phyloP scores from a whole-genome alignment of 306 rosid genomes.

The Castanopsis chinensis region DNA sequence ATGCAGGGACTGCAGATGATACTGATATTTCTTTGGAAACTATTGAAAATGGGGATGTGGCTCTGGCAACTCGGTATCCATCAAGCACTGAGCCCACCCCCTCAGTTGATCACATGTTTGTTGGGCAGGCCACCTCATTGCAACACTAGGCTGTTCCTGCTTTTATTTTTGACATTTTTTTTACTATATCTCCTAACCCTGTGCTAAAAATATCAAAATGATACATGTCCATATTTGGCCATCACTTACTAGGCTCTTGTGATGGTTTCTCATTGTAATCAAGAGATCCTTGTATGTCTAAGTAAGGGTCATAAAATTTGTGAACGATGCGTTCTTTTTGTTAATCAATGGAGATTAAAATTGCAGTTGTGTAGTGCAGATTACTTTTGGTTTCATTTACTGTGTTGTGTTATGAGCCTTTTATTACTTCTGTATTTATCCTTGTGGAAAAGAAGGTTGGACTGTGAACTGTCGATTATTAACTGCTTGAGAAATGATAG shows the following conservation, averaged over 20 bases:
- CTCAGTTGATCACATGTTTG: slow-evolving; percentile 31
- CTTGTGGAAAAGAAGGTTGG: neutral
- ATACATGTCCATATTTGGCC: slow-evolving; percentile 35
- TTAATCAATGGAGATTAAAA: slow-evolving; percentile 11
- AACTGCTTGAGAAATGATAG: neutral
- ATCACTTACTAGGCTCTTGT: slow-evolving; percentile 22
- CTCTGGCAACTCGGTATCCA: slow-evolving; percentile 26
- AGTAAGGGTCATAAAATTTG: slow-evolving; percentile 29
- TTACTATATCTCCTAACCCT: slow-evolving; percentile 47
- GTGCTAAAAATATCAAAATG: slow-evolving; percentile 28
- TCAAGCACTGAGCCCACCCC: slow-evolving; percentile 33
- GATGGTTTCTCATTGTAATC: slow-evolving; percentile 39
- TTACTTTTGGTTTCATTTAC: neutral
- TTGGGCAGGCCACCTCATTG: slow-evolving; percentile 34
- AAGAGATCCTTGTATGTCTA: slow-evolving; percentile 40
- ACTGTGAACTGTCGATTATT: neutral
- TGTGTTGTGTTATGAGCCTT: neutral
- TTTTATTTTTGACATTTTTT: slow-evolving; percentile 20
- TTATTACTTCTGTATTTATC: no score
- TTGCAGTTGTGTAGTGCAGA: neutral
- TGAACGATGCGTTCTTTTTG: slow-evolving; percentile 1
- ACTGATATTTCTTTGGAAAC: slow-evolving; percentile 45
- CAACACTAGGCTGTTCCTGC: slow-evolving; percentile 40
- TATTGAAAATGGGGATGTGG: slow-evolving; percentile 53
- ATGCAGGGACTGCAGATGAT: slow-evolving; percentile 44